Evolutionary conservation across 106 monocot species (phyloP).

Genomic region (Allium cepa): DNA sequence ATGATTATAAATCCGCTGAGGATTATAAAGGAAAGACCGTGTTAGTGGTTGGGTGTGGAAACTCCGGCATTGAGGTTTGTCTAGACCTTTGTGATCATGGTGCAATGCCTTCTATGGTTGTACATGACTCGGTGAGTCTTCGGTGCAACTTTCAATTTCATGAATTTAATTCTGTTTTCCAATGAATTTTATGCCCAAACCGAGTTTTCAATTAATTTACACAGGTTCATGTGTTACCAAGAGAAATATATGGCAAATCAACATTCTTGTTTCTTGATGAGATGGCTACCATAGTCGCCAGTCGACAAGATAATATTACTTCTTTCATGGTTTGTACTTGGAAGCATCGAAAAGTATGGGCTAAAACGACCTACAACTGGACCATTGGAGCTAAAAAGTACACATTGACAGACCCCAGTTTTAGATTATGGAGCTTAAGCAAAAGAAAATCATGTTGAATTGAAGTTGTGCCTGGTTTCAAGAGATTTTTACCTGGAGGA

Average conservation of each 20-base stretch:
- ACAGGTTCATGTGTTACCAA: conserved; percentile 71
- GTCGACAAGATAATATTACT: conserved; percentile 42
- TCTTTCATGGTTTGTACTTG: conserved; percentile 30
- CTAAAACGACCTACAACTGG: conserved; percentile 36
- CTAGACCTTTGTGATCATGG: conserved; percentile 47
- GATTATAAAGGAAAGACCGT: conserved; percentile 32
- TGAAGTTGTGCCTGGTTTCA: conserved; percentile 53
- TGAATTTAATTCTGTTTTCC: neutral
- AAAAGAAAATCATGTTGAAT: conserved; percentile 51
- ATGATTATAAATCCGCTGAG: conserved; percentile 36
- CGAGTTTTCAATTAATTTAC: neutral
- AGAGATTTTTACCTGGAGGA: conserved; percentile 26
- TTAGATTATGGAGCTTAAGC: conserved; percentile 47
- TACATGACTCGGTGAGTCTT: conserved; percentile 34
- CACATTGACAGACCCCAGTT: conserved; percentile 45
- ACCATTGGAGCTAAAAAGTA: conserved; percentile 58
- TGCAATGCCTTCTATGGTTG: conserved; percentile 43
- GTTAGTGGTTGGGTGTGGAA: conserved; percentile 54
- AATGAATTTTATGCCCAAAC: neutral
- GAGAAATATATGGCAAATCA: conserved; percentile 52
- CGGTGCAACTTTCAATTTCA: neutral
- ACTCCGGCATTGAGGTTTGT: conserved; percentile 59
- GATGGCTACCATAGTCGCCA: conserved; percentile 53
- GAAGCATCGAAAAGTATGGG: conserved; percentile 31
- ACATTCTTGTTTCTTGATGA: conserved; percentile 44